Evolutionary conservation across 257 asterid species (phyloP), one percentile per base, ranked within the genome.

Genomic region (Solanum corneliomulleri): DNA sequence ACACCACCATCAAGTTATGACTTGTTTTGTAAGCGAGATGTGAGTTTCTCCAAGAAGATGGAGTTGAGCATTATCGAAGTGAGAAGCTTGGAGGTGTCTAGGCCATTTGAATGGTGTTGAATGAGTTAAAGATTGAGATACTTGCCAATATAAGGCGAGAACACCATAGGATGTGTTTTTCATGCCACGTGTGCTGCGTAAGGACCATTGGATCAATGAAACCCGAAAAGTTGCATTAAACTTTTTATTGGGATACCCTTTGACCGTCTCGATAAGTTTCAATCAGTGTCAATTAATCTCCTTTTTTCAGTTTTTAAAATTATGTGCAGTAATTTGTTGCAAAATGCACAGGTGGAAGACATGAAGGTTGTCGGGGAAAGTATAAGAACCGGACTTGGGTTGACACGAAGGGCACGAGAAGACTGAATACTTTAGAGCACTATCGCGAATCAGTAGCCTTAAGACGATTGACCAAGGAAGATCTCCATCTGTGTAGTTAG

Each of bases 281-380:
- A 35, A 35, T 35, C 27, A 72, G 29, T 35, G 47, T 74, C 31
- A 35, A 1, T 35, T 74, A 5, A 2, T 21, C 49, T 72, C 49
- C 18, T 37, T 15, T 12, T 41, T 77, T n/a, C 64, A 42, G 39
- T 47, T 47, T 80, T 76, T 47, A 6, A 80, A 29, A 80, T 29
- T 27, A 29, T 11, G 42, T 29, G 85, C 68, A 18, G 42, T 71
- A 49, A 86, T 72, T 33, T 18, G 37, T 70, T 58, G 52, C n/a
- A 85, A 39, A 76, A 72, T 35, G 78, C 87, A 85, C 45, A 97
- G 99, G 94, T 92, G 49, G 91, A 94, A 88, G 98, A 96, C 87
- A 89, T 94, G 92, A 93, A 92, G 93, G 49, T 70, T 11, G 84
- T 93, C 70, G 99, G 97, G 21, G 91, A 90, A 88, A 91, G 89